Evolutionary conservation across 2,329 filamentous ascomycete genomes (phyloP).

Genomic region (Aureobasidium sp.): DNA sequence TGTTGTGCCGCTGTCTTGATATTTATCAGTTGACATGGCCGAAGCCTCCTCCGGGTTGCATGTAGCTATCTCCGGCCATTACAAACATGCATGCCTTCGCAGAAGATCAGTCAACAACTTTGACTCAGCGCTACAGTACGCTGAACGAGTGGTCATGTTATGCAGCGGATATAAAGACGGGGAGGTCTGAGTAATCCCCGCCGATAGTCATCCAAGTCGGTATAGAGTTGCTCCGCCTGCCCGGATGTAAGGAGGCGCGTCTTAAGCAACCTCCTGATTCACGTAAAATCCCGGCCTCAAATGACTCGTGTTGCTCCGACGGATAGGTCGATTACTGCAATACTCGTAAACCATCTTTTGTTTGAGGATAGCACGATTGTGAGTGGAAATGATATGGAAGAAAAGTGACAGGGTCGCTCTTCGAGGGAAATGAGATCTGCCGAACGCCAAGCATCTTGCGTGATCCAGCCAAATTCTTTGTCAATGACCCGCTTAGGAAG

Average conservation of each 20-base stretch:
- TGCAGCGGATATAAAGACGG: not conserved
- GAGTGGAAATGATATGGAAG: not conserved
- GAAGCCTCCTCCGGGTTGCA: not conserved
- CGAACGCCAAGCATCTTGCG: no score
- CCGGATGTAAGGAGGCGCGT: no score
- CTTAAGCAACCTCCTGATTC: no score
- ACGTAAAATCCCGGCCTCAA: no score
- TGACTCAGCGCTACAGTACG: not conserved
- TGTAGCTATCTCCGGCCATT: not conserved
- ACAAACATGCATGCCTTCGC: not conserved
- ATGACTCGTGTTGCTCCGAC: no score
- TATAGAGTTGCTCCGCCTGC: not conserved
- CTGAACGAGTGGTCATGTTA: not conserved
- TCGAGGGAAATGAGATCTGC: not conserved
- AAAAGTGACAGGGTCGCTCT: slow-evolving; percentile 3
- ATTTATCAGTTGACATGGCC: not conserved
- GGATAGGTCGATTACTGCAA: no score
- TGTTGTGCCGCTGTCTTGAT: not conserved
- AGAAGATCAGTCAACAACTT: not conserved
- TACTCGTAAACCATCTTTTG: no score
- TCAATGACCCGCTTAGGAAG: not conserved
- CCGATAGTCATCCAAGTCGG: not conserved
- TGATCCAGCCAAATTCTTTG: slow-evolving; percentile 16
- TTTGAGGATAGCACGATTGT: no score
- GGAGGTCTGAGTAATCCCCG: not conserved